Percentiles rank a stretch among this genome's conserved stretches.
These are phyloP conservation scores for Arachis hypogaea DNA, from an alignment of 306 rosid species.

Conservation along the genomic window DNA sequence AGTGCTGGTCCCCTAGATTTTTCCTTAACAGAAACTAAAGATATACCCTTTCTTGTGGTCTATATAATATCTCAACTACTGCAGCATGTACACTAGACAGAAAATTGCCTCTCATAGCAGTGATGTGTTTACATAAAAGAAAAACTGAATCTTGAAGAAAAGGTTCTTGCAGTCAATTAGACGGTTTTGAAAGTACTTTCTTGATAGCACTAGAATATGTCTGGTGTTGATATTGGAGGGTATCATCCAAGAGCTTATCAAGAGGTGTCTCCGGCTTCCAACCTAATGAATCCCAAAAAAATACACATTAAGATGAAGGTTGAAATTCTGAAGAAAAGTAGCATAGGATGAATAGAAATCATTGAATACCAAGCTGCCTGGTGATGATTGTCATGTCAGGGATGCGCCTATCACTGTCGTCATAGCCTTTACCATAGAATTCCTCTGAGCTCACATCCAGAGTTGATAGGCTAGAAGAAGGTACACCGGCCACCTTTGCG, in stretches of 20 bases:
- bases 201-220: constrained; percentile 74
- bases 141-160: constrained; percentile 19
- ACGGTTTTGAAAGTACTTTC: constrained; percentile 61
- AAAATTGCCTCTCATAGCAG: constrained; percentile 23
- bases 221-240: constrained; percentile 81
- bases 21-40: constrained; percentile 27
- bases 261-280: constrained; percentile 86
- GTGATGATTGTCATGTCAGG: constrained; percentile 87
- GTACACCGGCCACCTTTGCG: constrained; percentile 69
- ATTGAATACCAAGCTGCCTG: constrained; percentile 71
- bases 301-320: constrained; percentile 14
- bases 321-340: constrained; percentile 17
- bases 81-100: constrained; percentile 36
- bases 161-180: constrained; percentile 34
- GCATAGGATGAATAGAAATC: background rate
- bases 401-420: constrained; percentile 84
- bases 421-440: constrained; percentile 86
- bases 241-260: constrained; percentile 71
- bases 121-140: constrained; percentile 15
- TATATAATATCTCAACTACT: constrained; percentile 33
- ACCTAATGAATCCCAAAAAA: constrained; percentile 44
- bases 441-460: constrained; percentile 63
- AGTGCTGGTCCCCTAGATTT: no score
- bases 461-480: constrained; percentile 64
- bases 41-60: constrained; percentile 40